Evolutionary conservation across 352 stramenopile species (phyloP).

Genomic region (Phytophthora europaea): DNA sequence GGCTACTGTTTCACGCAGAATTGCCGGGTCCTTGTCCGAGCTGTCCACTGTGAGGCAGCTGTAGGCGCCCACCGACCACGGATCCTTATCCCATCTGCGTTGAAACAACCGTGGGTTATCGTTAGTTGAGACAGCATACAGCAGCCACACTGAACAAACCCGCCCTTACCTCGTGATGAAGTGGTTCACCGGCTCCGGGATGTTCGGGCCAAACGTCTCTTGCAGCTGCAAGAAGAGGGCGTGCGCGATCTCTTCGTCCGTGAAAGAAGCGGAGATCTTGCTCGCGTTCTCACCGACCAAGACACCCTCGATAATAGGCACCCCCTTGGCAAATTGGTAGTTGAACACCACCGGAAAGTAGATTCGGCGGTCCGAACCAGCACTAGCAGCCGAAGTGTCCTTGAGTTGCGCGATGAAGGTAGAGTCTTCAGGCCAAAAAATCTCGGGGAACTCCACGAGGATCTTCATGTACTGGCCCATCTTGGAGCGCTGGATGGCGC

Average conservation of each 20-base stretch:
- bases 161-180: slow-evolving; percentile 58
- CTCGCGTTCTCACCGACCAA: slow-evolving; percentile 55
- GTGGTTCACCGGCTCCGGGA: slow-evolving; percentile 49
- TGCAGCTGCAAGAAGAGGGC: slow-evolving; percentile 59
- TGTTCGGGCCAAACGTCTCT: slow-evolving; percentile 49
- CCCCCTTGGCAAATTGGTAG: slow-evolving; percentile 61
- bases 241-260: slow-evolving; percentile 54
- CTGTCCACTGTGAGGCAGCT: slow-evolving; percentile 74
- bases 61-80: slow-evolving; percentile 65
- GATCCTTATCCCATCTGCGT: slow-evolving; percentile 69
- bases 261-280: slow-evolving; percentile 48
- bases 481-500: slow-evolving; percentile 55
- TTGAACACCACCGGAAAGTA: slow-evolving; percentile 75
- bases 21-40: slow-evolving; percentile 64
- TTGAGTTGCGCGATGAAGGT: slow-evolving; percentile 57
- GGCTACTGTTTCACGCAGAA: slow-evolving; percentile 48
- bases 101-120: background rate
- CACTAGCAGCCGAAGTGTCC: background rate
- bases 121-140: background rate
- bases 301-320: slow-evolving; percentile 67
- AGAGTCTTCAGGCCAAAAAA: slow-evolving; percentile 67
- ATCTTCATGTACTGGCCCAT: slow-evolving; percentile 87
- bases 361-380: slow-evolving; percentile 29
- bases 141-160: background rate
- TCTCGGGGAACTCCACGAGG: slow-evolving; percentile 66